A percentile compares a stretch with the other conserved stretches of the same genome.
These are phyloP conservation scores for Ogataea neopini DNA, from an alignment of 805 yeast genomes.

Conservation along the genomic window DNA sequence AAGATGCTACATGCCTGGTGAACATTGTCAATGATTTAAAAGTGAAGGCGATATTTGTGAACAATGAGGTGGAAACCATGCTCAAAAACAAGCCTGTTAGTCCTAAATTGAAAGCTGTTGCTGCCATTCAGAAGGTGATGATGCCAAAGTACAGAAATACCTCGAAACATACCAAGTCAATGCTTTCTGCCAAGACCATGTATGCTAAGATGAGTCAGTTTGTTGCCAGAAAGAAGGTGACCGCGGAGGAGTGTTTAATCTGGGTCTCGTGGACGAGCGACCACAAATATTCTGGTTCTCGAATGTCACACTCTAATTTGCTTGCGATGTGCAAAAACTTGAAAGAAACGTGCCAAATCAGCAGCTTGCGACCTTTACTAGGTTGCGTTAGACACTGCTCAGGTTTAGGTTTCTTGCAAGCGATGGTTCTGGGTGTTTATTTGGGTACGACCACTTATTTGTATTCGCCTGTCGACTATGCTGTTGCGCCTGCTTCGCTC, in stretches of 20 bases:
- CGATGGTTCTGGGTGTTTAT: slow-evolving; percentile 81
- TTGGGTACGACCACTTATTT: slow-evolving; percentile 84
- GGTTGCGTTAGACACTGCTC: slow-evolving; percentile 84
- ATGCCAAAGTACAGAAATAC: slow-evolving; percentile 67
- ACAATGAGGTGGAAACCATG: slow-evolving; percentile 68
- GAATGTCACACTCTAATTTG: slow-evolving; percentile 59
- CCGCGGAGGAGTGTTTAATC: slow-evolving; percentile 46
- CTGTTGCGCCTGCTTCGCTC: slow-evolving; percentile 70
- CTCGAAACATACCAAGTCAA: slow-evolving; percentile 49
- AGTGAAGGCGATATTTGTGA: slow-evolving; percentile 71
- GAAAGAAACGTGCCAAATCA: slow-evolving; percentile 88
- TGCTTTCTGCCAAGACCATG: slow-evolving; percentile 36
- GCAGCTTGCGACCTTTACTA: slow-evolving; percentile 67
- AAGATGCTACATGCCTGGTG: slow-evolving; percentile 69
- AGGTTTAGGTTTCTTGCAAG: slow-evolving; percentile 87
- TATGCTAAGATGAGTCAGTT: slow-evolving; percentile 44
- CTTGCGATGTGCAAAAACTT: slow-evolving; percentile 82
- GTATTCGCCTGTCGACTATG: slow-evolving; percentile 75
- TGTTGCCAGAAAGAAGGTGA: slow-evolving; percentile 31
- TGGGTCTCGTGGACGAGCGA: slow-evolving; percentile 77
- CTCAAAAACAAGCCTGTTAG: slow-evolving; percentile 69
- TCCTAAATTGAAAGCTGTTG: slow-evolving; percentile 52
- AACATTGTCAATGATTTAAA: slow-evolving; percentile 69
- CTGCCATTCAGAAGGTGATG: slow-evolving; percentile 25
- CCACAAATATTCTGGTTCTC: slow-evolving; percentile 60